Base-by-base conservation (phyloP, 2,329 filamentous ascomycete species). In the Nemania serpens region DNA sequence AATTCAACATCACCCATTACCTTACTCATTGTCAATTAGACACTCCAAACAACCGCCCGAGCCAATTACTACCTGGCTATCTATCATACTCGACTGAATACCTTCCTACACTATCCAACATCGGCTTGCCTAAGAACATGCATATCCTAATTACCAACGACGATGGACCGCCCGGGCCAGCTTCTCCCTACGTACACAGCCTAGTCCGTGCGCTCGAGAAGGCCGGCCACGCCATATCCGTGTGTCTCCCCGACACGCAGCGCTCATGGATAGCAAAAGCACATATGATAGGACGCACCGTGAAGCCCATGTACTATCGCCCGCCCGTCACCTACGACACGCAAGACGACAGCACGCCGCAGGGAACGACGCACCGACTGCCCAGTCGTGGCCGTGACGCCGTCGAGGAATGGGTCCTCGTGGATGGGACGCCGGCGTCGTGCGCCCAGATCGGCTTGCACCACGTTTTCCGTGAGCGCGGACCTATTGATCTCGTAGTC, bases 191-290 rank as follows among this genome's bases (percentile, higher is more conserved):
- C 71, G 84, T 94, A 63, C 90, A 91, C 78, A 88, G 85, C 64
- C 84, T 94, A 59, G 84, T 93, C 45, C 80, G 85, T 62, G 84
- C 84, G 55, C 87, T 95, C 52, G 87, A 92, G 74, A 77, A 81
- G 58, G 87, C 89, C 34, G 93, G 93, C 7, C 94, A 97, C 77
- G 83, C 80, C n/a, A 91, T 98, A 62, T 96, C 92, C 7, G 93
- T 99, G 51, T 90, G 95, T 65, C 85, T 99, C 13, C 95, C 95
- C 1, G 87, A 97, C 75, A 89, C 88, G 6, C 95, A 99, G 78
- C 88, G 94, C 64, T 97, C 93, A 58, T 99, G 95, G 95, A 98
- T 99, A 71, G 93, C 93, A 70, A 99, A 99, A 81, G 95, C 95
- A 2, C 95, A 98, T 77, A 91, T 98, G 72, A 93, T 98, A 70